Evolutionary conservation across 352 stramenopile species (phyloP).

Genomic region (Phytophthora brassicae): DNA sequence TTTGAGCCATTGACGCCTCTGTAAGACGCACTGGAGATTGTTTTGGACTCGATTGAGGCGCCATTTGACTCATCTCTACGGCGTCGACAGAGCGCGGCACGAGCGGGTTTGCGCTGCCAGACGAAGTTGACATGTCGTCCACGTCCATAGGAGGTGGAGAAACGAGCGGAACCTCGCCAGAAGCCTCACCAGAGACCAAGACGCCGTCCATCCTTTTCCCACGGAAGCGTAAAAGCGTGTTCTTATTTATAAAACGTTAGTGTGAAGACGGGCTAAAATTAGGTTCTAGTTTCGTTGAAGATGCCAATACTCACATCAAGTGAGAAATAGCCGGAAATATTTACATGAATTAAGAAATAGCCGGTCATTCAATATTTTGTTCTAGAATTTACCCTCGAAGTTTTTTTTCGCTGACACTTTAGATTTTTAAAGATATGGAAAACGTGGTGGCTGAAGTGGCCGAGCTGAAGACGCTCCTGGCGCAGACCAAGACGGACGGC

Average conservation of each 20-base stretch:
- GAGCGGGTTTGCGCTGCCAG: neutral
- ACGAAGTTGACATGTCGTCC: neutral
- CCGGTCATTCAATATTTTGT: no score
- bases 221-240: neutral
- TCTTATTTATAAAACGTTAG: conserved; percentile 4
- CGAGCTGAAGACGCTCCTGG: conserved; percentile 70
- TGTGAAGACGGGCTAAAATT: neutral
- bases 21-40: neutral
- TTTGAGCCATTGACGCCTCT: neutral
- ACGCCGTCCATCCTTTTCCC: conserved; percentile 19
- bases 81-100: neutral
- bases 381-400: neutral
- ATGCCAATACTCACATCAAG: neutral
- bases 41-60: neutral
- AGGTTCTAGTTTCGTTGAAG: neutral
- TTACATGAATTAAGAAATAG: no score
- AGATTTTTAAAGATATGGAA: conserved; percentile 25
- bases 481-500: conserved; percentile 49
- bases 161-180: neutral
- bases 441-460: conserved; percentile 50
- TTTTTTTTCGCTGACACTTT: no score
- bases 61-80: neutral
- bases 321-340: conserved; percentile 14
- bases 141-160: conserved; percentile 3
- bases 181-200: conserved; percentile 1